Evolutionary conservation across 2,329 filamentous ascomycete species (phyloP), one percentile per base, ranked within the genome.

Genomic region (Paraphaeosphaeria sporulosa): DNA sequence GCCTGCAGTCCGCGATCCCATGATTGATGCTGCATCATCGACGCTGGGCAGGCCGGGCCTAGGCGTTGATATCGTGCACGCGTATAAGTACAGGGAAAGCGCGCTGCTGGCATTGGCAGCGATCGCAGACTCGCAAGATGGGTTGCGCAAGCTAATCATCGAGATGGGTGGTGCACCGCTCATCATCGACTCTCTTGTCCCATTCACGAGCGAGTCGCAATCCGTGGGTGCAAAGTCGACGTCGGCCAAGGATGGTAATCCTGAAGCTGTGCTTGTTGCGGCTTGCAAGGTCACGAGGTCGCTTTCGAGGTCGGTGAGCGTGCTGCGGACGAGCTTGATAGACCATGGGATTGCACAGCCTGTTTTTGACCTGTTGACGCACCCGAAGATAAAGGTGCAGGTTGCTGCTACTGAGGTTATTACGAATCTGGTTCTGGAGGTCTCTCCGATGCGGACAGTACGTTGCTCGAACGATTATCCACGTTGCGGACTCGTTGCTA

Each of bases 371-470:
- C 87, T 97, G 48, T 83, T 98, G 64, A 87, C 84, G 59, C 90
- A 95, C 76, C 84, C 85, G 7, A 87, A 95, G 66, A 80, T 92
- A 34, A 89, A 94, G 55, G 89, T 98, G 4, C 90, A 94, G 73
- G 89, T 95, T 72, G 93, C 93, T 51, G 93, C 94, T 6, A 96
- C 93, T 0, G 89, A 91, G 38, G 89, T 90, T 7, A 86, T 96
- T 42, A 93, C 90, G 69, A 99, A 99, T 75, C 79, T 99, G 51
- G 86, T 96, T 6, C 83, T 93, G 49, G 92, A 96, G 64, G 92
- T 96, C 69, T 97, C 94, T 72, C 94, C 95, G 0, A 93, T 97
- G 87, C 89, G 92, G 76, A 89, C 93, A 75, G 92, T 94, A 76
- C 82, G 89, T 82, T 36, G 2, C n/a, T 30, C 23, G 9, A 2